Evolutionary conservation across 2,329 filamentous ascomycete species (phyloP).

Genomic region (Colletotrichum aenigma): DNA sequence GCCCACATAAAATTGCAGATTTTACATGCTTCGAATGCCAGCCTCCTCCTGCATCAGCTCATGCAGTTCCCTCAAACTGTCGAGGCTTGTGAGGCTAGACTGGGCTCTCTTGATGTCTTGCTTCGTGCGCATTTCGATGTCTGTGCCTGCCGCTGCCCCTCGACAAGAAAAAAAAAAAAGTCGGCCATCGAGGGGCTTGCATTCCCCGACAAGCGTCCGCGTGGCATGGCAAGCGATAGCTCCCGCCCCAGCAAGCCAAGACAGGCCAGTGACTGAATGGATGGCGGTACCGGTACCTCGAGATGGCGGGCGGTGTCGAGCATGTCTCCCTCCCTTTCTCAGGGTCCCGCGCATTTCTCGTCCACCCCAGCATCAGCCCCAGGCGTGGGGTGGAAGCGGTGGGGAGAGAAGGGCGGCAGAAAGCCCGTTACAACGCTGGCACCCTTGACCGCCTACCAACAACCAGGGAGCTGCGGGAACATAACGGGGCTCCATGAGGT

Average conservation of each 20-base stretch:
- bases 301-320: not conserved
- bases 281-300: slow-evolving; percentile 5
- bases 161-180: not conserved
- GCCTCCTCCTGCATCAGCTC: not conserved
- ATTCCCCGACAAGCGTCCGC: slow-evolving; percentile 12
- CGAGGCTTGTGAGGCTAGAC: not conserved
- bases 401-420: slow-evolving; percentile 13
- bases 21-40: not conserved
- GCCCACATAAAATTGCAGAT: not conserved
- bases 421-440: not conserved
- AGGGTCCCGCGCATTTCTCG: slow-evolving; percentile 16
- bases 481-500: not conserved
- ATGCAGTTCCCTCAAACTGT: not conserved
- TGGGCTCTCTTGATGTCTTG: not conserved
- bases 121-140: not conserved
- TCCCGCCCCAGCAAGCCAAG: slow-evolving; percentile 9
- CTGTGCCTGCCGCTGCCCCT: not conserved
- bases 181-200: slow-evolving; percentile 3
- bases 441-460: slow-evolving; percentile 4
- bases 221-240: slow-evolving; percentile 19
- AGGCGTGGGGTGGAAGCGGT: slow-evolving; percentile 20
- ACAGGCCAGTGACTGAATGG: not conserved
- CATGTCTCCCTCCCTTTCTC: not conserved
- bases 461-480: slow-evolving; percentile 14
- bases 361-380: slow-evolving; percentile 18